Conservation (phyloP, 768 basidiomycete species). For the Astraeus odoratus region DNA sequence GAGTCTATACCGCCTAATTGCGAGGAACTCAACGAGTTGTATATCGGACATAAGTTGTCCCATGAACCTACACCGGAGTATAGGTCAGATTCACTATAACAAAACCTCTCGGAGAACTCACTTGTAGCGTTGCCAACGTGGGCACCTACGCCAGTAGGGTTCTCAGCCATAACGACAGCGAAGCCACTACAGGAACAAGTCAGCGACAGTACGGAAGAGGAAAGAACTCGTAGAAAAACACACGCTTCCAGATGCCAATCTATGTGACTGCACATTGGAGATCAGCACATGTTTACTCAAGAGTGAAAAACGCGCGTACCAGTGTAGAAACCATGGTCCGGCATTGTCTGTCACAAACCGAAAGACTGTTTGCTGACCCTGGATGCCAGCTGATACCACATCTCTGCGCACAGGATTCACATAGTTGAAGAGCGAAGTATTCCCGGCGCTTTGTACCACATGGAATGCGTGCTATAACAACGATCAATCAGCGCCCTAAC, state of each 20-base stretch:
- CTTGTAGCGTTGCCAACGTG: constrained; percentile 13
- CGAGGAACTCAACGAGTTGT: constrained; percentile 9
- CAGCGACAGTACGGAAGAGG: not conserved
- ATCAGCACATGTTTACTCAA: not conserved
- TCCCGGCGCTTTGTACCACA: constrained; percentile 28
- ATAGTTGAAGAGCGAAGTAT: constrained; percentile 23
- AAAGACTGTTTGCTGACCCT: constrained; percentile 40
- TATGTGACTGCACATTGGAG: constrained; percentile 14
- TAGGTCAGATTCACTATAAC: not conserved
- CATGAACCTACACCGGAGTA: constrained; percentile 13
- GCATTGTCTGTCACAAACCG: constrained; percentile 59
- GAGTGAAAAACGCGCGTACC: constrained; percentile 8
- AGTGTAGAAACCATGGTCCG: constrained; percentile 50
- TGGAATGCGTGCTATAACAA: constrained; percentile 27
- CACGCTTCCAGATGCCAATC: constrained; percentile 24
- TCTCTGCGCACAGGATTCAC: constrained; percentile 33
- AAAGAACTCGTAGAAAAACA: not conserved
- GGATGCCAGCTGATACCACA: constrained; percentile 15
- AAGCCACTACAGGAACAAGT: constrained; percentile 15
- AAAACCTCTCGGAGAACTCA: constrained; percentile 3
- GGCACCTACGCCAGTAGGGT: constrained; percentile 11
- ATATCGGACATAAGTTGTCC: constrained; percentile 20
- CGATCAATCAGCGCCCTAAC: not conserved
- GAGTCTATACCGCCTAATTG: constrained; percentile 19
- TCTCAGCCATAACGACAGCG: constrained; percentile 20